These are phyloP conservation scores for Rhodotorula sp. DNA, from an alignment of 1,284 basidiomycete species.

Conservation along the genomic window DNA sequence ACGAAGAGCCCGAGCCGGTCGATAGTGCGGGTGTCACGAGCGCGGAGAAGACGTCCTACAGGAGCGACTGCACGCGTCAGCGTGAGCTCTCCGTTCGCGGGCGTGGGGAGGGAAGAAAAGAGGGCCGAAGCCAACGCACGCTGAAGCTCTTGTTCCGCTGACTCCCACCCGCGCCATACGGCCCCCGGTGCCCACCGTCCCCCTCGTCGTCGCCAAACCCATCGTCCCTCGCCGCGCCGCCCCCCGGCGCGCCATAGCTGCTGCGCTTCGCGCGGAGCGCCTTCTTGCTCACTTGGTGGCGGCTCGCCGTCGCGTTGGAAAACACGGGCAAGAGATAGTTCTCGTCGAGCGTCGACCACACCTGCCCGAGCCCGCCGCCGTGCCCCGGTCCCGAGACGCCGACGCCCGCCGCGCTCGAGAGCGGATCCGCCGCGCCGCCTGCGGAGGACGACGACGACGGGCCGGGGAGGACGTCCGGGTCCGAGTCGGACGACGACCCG, in stretches of 20 bases:
- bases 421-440: background rate
- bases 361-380: background rate
- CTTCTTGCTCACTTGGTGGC: slow-evolving; percentile 51
- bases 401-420: background rate
- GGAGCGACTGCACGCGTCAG: background rate
- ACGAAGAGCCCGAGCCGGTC: background rate
- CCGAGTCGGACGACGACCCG: slow-evolving; percentile 23
- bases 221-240: background rate
- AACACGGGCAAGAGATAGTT: slow-evolving; percentile 87
- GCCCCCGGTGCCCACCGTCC: background rate
- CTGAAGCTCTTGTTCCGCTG: slow-evolving; percentile 14
- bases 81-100: background rate
- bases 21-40: slow-evolving; percentile 14
- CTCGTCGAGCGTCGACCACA: slow-evolving; percentile 70
- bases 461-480: slow-evolving; percentile 34
- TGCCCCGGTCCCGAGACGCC: background rate
- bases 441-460: background rate
- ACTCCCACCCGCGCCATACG: background rate
- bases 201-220: slow-evolving; percentile 15
- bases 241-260: background rate
- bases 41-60: slow-evolving; percentile 20
- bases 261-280: slow-evolving; percentile 24
- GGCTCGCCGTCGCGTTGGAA: slow-evolving; percentile 64
- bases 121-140: background rate
- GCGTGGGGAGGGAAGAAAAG: background rate